phyloP scores from a whole-genome alignment of 176 grass and related monocot species.

The Lolium multiflorum region DNA sequence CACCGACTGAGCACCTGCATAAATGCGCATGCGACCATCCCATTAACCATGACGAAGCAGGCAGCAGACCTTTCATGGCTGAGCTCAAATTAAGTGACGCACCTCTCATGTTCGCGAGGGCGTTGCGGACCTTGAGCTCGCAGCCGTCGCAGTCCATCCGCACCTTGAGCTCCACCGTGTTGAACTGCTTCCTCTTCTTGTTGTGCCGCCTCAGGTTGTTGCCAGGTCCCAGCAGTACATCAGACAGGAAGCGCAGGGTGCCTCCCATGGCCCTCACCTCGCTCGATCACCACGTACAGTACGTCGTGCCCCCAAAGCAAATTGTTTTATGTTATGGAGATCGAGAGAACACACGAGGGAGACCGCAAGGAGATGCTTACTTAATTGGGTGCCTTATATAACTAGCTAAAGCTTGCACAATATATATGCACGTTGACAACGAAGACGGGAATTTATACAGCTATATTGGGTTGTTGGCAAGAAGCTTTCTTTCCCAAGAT shows the following conservation, averaged over 20 bases:
- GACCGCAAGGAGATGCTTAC: too few relatives aligned
- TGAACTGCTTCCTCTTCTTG: slow-evolving; percentile 81
- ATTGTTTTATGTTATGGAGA: background rate
- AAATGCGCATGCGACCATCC: background rate
- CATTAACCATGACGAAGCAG: background rate
- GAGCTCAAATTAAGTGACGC: background rate
- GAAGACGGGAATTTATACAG: background rate
- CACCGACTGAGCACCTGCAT: slow-evolving; percentile 79
- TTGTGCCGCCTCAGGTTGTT: slow-evolving; percentile 25
- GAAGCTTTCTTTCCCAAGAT: slow-evolving; percentile 30
- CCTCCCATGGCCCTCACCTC: slow-evolving; percentile 54
- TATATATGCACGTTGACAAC: background rate
- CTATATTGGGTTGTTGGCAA: slow-evolving; percentile 7
- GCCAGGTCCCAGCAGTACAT: slow-evolving; percentile 39
- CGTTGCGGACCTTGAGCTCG: slow-evolving; percentile 83
- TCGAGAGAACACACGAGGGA: background rate
- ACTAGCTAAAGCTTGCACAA: background rate
- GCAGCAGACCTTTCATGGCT: too few relatives aligned
- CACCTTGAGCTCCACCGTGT: slow-evolving; percentile 91
- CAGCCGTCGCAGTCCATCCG: slow-evolving; percentile 92
- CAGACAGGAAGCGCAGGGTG: slow-evolving; percentile 57
- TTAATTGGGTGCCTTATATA: background rate
- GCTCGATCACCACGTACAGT: background rate
- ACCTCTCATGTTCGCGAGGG: slow-evolving; percentile 81
- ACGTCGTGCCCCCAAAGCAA: background rate